Evolutionary conservation across 805 yeast species (phyloP).

Genomic region (Candida anglica): DNA sequence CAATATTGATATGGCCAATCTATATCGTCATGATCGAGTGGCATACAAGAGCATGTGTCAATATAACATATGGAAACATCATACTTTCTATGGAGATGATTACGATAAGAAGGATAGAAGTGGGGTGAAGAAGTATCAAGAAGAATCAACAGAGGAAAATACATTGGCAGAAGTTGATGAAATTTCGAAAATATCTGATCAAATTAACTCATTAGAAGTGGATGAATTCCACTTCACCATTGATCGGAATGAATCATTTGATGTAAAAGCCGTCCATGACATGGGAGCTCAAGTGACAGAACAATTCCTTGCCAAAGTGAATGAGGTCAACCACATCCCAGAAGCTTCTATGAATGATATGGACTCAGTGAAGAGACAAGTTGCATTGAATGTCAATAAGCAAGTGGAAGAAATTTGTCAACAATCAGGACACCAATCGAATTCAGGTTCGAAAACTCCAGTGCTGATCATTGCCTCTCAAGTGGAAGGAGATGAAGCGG

Average conservation of each 20-base stretch:
- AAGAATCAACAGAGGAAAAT: too few relatives aligned
- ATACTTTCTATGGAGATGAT: constrained; percentile 18
- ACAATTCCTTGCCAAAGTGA: background rate
- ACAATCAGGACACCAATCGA: too few relatives aligned
- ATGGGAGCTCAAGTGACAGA: background rate
- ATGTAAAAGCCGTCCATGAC: background rate
- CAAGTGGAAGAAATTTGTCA: too few relatives aligned
- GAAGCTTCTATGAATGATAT: background rate
- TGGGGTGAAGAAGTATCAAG: constrained; percentile 2
- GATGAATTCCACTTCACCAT: background rate
- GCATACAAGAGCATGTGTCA: constrained; percentile 40
- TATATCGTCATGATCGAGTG: constrained; percentile 40
- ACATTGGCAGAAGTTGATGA: too few relatives aligned
- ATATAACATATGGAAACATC: constrained; percentile 35
- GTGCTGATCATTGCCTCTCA: too few relatives aligned
- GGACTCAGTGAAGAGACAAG: background rate
- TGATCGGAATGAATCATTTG: background rate
- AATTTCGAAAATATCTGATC: too few relatives aligned
- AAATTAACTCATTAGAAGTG: too few relatives aligned
- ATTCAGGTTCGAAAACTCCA: too few relatives aligned
- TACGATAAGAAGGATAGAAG: background rate
- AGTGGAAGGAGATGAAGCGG: too few relatives aligned
- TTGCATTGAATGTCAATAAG: background rate
- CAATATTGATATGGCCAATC: constrained; percentile 64
- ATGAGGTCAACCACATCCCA: too few relatives aligned